Percentiles rank a stretch among this genome's conserved stretches.
Conservation (phyloP, 257 asterid species). For the Euphrasia confusa region DNA sequence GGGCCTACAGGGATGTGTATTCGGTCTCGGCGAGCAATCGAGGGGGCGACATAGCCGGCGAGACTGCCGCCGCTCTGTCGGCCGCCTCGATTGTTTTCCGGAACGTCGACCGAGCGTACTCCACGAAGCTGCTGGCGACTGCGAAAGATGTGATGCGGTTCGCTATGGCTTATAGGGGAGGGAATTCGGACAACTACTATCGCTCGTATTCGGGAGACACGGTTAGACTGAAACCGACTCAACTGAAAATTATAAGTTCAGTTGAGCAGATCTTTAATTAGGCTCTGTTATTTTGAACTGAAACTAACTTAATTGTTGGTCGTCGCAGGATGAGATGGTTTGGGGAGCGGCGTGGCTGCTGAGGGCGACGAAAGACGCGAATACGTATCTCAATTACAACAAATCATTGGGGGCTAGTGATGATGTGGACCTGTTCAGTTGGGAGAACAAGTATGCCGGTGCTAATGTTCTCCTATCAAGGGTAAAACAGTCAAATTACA, state of each 20-base stretch:
- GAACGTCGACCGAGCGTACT: slow-evolving; percentile 42
- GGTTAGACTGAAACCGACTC: no score
- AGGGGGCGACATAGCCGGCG: slow-evolving; percentile 88
- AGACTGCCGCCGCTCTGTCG: slow-evolving; percentile 87
- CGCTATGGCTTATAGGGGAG: slow-evolving; percentile 60
- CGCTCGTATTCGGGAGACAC: slow-evolving; percentile 71
- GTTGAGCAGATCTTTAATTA: no score
- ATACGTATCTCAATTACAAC: neutral
- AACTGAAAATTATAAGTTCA: no score
- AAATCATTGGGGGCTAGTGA: neutral
- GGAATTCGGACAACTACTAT: slow-evolving; percentile 72
- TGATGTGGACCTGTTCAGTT: neutral
- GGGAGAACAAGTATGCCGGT: no score
- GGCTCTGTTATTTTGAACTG: no score
- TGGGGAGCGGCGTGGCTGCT: slow-evolving; percentile 91
- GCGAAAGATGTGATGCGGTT: slow-evolving; percentile 62
- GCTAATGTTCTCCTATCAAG: slow-evolving; percentile 77
- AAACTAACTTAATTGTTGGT: no score
- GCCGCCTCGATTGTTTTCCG: slow-evolving; percentile 80
- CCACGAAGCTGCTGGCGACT: slow-evolving; percentile 41
- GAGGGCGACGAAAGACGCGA: slow-evolving; percentile 35
- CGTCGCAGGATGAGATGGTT: slow-evolving; percentile 61
- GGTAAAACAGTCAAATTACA: neutral
- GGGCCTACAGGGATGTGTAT: slow-evolving; percentile 36
- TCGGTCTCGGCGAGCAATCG: slow-evolving; percentile 58